Evolutionary conservation across 1,284 basidiomycete species (phyloP), one percentile per base, ranked within the genome.

Genomic region (Irpex sp.): DNA sequence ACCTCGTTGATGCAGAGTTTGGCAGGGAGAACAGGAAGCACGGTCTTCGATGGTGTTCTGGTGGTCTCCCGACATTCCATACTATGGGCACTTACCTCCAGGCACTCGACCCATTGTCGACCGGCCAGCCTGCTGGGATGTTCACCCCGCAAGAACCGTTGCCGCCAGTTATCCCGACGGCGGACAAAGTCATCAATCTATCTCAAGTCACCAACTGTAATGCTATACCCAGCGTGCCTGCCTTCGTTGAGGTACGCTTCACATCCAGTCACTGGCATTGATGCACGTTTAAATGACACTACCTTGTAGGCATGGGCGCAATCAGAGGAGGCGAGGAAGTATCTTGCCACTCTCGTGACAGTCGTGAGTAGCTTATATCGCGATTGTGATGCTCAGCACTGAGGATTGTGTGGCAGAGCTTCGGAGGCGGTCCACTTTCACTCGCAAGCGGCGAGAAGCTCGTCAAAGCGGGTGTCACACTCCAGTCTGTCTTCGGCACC

Each of bases 371-470:
- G 39, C 39, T 15, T n/a, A 15, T 35, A n/a, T 13, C 39, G 13
- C 37, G 19, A 5, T 19, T 19, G 2, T 39, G 1, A 53, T 11
- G 5, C 9, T 7, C 31, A 35, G 4, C 13, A 19, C 39, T 19
- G 4, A 7, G 31, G 53, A 54, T n/a, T 36, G 4, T 62, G 1
- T 7, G 49, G 6, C 37, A 68, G 68, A 19, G 62, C 0, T 75
- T 71, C 63, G 72, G 69, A 9, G 74, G 74, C 4, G 73, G 72
- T 0, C 73, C 73, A 1, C 62, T 76, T 5, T 67, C 70, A 1
- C 68, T 64, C 36, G 62, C 67, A 15, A 71, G 65, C 35, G 74
- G 74, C 13, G 68, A 71, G 35, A 68, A 67, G 36, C 64, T 75
- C 21, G 65, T 68, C 26, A 64, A 61, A 4, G 62, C 68, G 26